Evolutionary conservation across 345 rosid genomes (phyloP).

Genomic region (Reutealis trisperma): DNA sequence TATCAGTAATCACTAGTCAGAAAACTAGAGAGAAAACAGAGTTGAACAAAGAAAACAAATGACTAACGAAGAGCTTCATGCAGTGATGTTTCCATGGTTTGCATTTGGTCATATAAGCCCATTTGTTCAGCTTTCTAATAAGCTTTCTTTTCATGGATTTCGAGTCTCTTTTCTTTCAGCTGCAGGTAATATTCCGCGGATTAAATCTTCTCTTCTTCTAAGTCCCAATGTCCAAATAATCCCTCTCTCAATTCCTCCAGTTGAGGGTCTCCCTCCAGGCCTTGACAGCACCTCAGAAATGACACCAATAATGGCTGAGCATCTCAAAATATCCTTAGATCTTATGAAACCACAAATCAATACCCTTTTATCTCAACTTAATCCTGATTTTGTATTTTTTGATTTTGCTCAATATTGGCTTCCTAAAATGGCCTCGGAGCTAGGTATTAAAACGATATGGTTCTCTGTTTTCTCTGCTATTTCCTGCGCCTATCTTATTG

Average conservation of each 20-base stretch:
- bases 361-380: constrained; percentile 23
- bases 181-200: constrained; percentile 29
- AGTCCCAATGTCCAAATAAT: constrained; percentile 21
- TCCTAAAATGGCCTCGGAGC: constrained; percentile 19
- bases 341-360: constrained; percentile 37
- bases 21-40: too few relatives aligned
- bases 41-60: too few relatives aligned
- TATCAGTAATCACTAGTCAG: too few relatives aligned
- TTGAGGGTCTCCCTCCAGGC: constrained; percentile 35
- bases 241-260: constrained; percentile 24
- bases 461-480: constrained; percentile 16
- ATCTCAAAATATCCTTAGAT: constrained; percentile 1
- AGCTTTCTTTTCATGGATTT: constrained; percentile 32
- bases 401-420: constrained; percentile 14
- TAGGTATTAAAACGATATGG: neutral
- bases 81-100: constrained; percentile 35
- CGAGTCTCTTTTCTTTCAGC: constrained; percentile 30
- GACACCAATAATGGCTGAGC: constrained; percentile 27
- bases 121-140: constrained; percentile 39
- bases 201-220: constrained; percentile 16
- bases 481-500: constrained; percentile 6
- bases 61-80: constrained; percentile 8
- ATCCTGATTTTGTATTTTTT: constrained; percentile 34
- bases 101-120: constrained; percentile 40
- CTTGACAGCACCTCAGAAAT: constrained; percentile 34